Evolutionary conservation across 2,329 filamentous ascomycete genomes (phyloP), one percentile per base, ranked within the genome.

Genomic region (Calycina marina): DNA sequence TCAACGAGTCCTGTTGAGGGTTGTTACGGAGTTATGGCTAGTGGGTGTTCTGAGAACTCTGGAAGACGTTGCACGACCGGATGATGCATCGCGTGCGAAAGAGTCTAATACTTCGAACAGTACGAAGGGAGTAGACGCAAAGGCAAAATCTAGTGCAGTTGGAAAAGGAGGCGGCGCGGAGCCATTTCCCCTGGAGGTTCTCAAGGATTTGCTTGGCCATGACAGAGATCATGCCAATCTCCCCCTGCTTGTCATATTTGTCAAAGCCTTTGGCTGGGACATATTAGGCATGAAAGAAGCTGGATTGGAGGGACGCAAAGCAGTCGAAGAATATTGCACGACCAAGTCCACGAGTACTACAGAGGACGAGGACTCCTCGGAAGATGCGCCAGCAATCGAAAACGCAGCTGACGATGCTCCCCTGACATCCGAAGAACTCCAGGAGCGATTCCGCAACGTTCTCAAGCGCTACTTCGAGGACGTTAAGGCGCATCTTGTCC

Each of bases 221-320:
- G 90, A 98, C 53, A 74, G 85, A 34, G 88, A 98, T 45, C 90
- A 96, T 51, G 64, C 73, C 34, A 98, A 96, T 50, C 60, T 98
- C 26, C 85, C 90, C 1, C 62, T 98, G 28, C 78, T 94, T 4
- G 90, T 96, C 31, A 69, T 93, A 10, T 98, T 98, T 50, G 86
- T 93, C 44, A 98, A 94, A 59, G 77, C 82, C 12, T 98, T 96
- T 49, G 78, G 80, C 41, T 98, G 88, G 86, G 92, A 98, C 58
- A 72, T 96, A 20, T 60, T 98, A 10, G 90, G 90, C 2, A 72
- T 86, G 15, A 85, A 77, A 47, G 60, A 73, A 17, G 60, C 70
- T 9, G 72, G 72, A 27, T 67, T 75, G 5, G 84, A 93, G 39
- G 75, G 80, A n/a, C 75, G 86, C 36, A 93, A 85, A 58, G 75